Percentiles rank a stretch among this genome's conserved stretches.
Conservation (phyloP, 352 stramenopile species). For the Globisporangium heterothallicum region DNA sequence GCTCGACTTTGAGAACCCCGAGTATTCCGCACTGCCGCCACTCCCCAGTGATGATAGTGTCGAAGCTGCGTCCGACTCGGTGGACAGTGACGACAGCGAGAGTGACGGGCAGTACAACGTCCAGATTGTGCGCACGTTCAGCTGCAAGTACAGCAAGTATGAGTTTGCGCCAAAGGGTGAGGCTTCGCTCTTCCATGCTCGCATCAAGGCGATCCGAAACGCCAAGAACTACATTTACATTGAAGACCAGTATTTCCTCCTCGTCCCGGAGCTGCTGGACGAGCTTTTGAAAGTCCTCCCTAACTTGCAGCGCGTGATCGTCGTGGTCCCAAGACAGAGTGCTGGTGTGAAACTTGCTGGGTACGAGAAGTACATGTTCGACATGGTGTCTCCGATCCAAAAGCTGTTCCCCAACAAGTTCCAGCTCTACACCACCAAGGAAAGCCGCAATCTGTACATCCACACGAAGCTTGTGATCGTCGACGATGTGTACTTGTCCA, state of each 20-base stretch:
- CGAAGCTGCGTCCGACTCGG: background rate
- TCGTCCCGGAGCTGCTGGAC: constrained; percentile 37
- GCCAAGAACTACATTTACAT: constrained; percentile 68
- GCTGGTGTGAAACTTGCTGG: constrained; percentile 22
- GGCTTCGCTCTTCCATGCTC: constrained; percentile 34
- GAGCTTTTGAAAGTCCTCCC: constrained; percentile 40
- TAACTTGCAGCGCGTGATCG: constrained; percentile 37
- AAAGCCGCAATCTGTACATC: constrained; percentile 32
- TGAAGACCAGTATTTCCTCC: constrained; percentile 62
- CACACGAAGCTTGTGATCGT: constrained; percentile 52
- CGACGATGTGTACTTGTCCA: constrained; percentile 53
- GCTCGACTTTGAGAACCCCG: constrained; percentile 43
- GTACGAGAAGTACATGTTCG: constrained; percentile 54
- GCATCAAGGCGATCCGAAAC: constrained; percentile 45
- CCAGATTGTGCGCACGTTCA: constrained; percentile 58
- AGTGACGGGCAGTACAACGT: constrained; percentile 23
- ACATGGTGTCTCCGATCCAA: constrained; percentile 43
- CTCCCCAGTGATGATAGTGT: background rate
- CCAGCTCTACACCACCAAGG: constrained; percentile 40
- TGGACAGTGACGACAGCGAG: background rate
- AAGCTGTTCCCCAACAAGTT: constrained; percentile 42
- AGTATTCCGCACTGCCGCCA: constrained; percentile 11
- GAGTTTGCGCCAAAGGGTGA: constrained; percentile 49
- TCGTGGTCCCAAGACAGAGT: constrained; percentile 28
- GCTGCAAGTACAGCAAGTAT: constrained; percentile 40